Conservation (phyloP, 2,329 filamentous ascomycete genomes). For the Sphaerulina vaccinii region DNA sequence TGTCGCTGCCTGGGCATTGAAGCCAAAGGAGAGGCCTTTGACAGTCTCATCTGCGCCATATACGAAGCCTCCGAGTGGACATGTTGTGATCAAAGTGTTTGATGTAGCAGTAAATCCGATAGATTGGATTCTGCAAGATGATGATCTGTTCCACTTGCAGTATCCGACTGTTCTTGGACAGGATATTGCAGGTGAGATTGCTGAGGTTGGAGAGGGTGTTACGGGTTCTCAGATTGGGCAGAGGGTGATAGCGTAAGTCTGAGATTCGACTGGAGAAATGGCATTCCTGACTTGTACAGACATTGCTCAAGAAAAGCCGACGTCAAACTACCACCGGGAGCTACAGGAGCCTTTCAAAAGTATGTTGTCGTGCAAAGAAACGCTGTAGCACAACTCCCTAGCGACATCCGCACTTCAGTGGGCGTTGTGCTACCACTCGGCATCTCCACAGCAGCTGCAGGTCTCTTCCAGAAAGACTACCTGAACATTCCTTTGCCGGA, state of each 20-base stretch:
- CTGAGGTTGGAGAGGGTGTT: constrained; percentile 49
- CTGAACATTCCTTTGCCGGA: constrained; percentile 28
- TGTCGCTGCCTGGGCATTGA: constrained; percentile 39
- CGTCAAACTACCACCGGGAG: constrained; percentile 18
- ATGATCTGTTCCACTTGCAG: constrained; percentile 31
- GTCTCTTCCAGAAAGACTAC: constrained; percentile 32
- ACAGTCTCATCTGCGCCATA: constrained; percentile 41
- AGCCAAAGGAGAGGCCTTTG: constrained; percentile 34
- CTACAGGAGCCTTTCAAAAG: constrained; percentile 34
- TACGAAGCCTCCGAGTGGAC: constrained; percentile 35
- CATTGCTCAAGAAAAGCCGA: constrained; percentile 20
- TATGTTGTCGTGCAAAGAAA: constrained; percentile 36
- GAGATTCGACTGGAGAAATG: neutral
- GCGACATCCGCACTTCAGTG: constrained; percentile 38
- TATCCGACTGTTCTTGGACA: constrained; percentile 43
- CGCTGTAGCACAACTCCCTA: constrained; percentile 42
- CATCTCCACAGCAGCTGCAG: constrained; percentile 43
- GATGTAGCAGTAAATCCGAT: constrained; percentile 46
- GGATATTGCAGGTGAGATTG: constrained; percentile 49
- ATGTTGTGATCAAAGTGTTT: constrained; percentile 43
- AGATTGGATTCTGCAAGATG: constrained; percentile 42
- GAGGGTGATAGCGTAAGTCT: constrained; percentile 43
- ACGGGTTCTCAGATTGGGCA: constrained; percentile 47
- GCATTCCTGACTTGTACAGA: constrained; percentile 11
- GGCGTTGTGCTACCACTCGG: constrained; percentile 46